Evolutionary conservation across 148 eudicot species (phyloP).

Genomic region (Bassia scoparia): DNA sequence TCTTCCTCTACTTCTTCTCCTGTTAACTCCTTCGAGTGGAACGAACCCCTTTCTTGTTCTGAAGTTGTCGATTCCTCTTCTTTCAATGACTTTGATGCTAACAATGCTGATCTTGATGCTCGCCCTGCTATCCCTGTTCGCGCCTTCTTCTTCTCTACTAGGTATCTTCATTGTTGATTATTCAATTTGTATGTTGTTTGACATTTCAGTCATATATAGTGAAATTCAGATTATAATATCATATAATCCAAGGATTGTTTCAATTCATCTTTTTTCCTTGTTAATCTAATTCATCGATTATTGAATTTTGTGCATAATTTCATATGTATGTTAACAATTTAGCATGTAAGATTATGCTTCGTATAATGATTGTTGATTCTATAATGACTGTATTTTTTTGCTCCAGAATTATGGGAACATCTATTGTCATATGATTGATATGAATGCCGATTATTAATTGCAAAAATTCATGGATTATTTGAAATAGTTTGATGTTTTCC

Average conservation of each 20-base stretch:
- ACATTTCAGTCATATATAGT: too few species aligned
- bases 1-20: conserved; percentile 35
- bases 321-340: not conserved
- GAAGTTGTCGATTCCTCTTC: conserved; percentile 35
- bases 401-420: too few species aligned
- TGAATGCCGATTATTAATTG: too few species aligned
- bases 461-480: too few species aligned
- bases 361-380: not conserved
- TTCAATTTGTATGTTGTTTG: not conserved
- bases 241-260: too few species aligned
- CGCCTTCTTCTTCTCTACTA: conserved; percentile 87
- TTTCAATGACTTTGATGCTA: conserved; percentile 9
- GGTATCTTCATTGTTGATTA: conserved; percentile 35
- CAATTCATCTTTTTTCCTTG: too few species aligned
- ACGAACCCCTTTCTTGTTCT: conserved; percentile 39
- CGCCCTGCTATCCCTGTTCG: conserved; percentile 64
- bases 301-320: not conserved
- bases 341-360: not conserved
- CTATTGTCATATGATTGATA: too few species aligned
- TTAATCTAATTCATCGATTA: not conserved
- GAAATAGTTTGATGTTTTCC: too few species aligned
- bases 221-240: too few species aligned
- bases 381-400: too few species aligned
- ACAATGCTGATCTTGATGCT: conserved; percentile 26
- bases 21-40: conserved; percentile 45